Conservation (phyloP, 1,284 basidiomycete genomes). For the Inonotus hispidus region DNA sequence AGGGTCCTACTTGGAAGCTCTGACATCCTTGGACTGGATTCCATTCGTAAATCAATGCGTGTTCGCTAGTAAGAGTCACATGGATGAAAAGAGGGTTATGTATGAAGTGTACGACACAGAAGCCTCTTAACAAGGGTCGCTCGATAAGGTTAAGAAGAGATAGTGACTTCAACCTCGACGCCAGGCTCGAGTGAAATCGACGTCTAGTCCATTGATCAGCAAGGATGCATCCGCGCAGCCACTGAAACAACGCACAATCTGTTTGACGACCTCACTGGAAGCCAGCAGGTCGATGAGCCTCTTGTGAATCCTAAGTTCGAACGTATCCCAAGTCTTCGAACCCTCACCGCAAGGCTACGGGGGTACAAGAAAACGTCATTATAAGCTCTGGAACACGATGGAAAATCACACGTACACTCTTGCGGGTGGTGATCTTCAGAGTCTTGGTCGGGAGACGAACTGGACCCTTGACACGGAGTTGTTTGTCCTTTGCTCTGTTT, state of each 20-base stretch:
- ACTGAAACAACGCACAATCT: constrained; percentile 70
- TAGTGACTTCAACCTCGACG: constrained; percentile 99
- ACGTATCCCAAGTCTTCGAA: constrained; percentile 99
- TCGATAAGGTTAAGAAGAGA: constrained; percentile 51
- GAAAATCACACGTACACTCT: constrained; percentile 65
- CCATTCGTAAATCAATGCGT: too few species aligned
- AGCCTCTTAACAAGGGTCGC: background rate
- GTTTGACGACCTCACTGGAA: constrained; percentile 99
- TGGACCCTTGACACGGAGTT: constrained; percentile 98
- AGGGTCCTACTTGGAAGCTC: too few species aligned
- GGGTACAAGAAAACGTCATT: constrained; percentile 1
- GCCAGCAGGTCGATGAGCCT: constrained; percentile 99
- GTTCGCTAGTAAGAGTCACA: too few species aligned
- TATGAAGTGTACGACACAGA: background rate
- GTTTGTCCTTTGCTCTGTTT: constrained; percentile 99
- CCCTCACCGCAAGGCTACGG: constrained; percentile 97
- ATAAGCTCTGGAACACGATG: background rate
- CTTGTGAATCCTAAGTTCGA: constrained; percentile 99
- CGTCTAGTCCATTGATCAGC: constrained; percentile 50
- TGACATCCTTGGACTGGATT: too few species aligned
- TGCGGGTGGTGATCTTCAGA: constrained; percentile 97
- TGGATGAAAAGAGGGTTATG: background rate
- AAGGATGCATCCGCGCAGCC: background rate
- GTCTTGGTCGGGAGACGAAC: constrained; percentile 99
- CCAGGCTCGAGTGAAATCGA: constrained; percentile 98